Evolutionary conservation across 2,329 filamentous ascomycete genomes (phyloP).

Genomic region (Sporothrix pseudoabietina): DNA sequence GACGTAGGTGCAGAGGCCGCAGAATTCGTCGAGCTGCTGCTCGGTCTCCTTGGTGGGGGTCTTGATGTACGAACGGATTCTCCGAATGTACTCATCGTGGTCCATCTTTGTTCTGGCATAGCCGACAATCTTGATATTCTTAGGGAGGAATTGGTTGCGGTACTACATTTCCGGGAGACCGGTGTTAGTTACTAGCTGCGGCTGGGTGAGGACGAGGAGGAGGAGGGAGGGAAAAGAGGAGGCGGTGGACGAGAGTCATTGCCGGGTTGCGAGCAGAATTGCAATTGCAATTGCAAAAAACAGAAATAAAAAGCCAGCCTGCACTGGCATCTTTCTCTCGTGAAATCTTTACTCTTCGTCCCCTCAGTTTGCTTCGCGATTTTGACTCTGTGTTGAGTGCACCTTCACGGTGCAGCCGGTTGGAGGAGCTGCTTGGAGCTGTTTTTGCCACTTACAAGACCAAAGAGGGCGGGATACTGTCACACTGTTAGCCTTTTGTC

Average conservation of each 20-base stretch:
- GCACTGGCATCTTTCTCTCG: neutral
- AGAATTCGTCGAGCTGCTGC: conserved; percentile 91
- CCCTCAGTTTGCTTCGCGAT: neutral
- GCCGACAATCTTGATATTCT: conserved; percentile 94
- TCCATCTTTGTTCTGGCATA: conserved; percentile 99
- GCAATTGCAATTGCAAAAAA: neutral
- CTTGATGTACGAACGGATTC: conserved; percentile 98
- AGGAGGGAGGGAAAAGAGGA: neutral
- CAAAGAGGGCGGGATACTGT: conserved; percentile 95
- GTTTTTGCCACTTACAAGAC: conserved; percentile 70
- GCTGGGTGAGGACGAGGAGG: neutral
- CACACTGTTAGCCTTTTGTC: conserved; percentile 38
- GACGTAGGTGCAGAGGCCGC: conserved; percentile 84
- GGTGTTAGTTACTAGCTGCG: conserved; percentile 22
- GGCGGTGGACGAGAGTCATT: neutral
- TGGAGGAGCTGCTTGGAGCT: conserved; percentile 3
- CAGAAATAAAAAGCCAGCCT: neutral
- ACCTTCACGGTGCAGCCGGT: neutral
- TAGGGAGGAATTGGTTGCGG: conserved; percentile 97
- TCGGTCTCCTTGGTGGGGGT: conserved; percentile 96
- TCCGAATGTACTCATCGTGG: conserved; percentile 88
- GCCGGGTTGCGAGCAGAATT: neutral
- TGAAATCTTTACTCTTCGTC: neutral
- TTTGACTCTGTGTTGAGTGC: neutral
- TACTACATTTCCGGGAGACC: conserved; percentile 58